Evolutionary conservation across 129 eudicot genomes (phyloP), one percentile per base, ranked within the genome.

Genomic region (Flaveria brownii): DNA sequence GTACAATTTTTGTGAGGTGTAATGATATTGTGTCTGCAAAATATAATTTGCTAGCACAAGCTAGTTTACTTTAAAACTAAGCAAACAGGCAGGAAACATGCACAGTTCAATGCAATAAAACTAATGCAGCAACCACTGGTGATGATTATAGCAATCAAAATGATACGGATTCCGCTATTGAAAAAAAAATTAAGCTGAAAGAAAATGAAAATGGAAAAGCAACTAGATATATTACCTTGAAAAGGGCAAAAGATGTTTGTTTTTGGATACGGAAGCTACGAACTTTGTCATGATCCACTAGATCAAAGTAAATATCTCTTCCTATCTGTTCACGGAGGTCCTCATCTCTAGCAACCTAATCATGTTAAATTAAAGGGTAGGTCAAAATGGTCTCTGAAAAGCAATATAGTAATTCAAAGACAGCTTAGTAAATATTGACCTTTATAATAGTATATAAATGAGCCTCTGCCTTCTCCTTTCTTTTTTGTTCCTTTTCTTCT

Each of bases 261-360:
- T 92, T 92, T 79, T 92, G 96, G 69, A 92, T 92, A 51, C 97
- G 92, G 55, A 92, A 92, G 72, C 79, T 74, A 36, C 84, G 92
- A 67, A 92, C 97, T 87, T 87, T 92, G 80, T 89, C 97, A 87
- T 92, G 97, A 68, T 92, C 97, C 17, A 92, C 97, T 26, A 92
- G 96, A 81, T 92, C 97, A 92, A 92, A 92, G 73, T 87, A 86
- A 49, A 89, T 84, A 56, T 87, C 93, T 78, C 69, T 89, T 54
- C 97, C 97, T 59, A 92, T 92, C 84, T 92, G 97, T 50, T 87
- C 86, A 63, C 70, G 71, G n/a, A 92, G 78, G 72, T 92, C 97
- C 39, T 82, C 91, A 82, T 89, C 97, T 25, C 91, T 92, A 39
- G 96, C 96, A 84, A 92, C 78, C 78, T 74, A 60, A 60, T 74